These are phyloP conservation scores for Wallacemonas sp. DNA, from an alignment of 208 protist species.

Conservation along the genomic window DNA sequence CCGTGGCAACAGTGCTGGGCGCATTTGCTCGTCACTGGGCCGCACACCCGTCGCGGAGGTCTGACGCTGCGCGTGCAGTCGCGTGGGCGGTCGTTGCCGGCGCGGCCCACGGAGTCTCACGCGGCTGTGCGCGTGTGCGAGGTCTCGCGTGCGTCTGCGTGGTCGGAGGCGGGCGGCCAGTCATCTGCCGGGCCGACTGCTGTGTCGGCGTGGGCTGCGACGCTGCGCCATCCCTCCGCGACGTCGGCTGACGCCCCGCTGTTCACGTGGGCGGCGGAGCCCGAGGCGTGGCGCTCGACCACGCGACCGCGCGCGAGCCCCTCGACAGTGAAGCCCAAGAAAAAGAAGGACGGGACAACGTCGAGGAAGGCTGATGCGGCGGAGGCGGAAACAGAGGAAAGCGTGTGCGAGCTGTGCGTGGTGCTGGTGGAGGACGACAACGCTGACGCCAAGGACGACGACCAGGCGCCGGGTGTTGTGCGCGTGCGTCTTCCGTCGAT, in stretches of 20 bases:
- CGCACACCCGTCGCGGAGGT: too few relatives aligned
- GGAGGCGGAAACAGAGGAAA: neutral
- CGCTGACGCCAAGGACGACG: neutral
- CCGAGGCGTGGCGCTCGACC: neutral
- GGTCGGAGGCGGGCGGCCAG: neutral
- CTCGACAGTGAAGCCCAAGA: too few relatives aligned
- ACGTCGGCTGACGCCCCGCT: neutral
- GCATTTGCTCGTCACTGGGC: slow-evolving; percentile 24
- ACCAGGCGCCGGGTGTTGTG: too few relatives aligned
- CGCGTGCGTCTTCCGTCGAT: neutral
- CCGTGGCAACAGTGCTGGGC: slow-evolving; percentile 39
- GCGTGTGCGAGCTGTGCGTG: neutral
- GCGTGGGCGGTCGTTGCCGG: neutral
- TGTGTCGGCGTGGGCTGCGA: too few relatives aligned
- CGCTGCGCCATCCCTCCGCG: too few relatives aligned
- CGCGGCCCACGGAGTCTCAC: neutral
- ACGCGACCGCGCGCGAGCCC: too few relatives aligned
- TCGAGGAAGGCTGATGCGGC: too few relatives aligned
- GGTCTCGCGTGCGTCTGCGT: neutral
- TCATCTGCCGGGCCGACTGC: too few relatives aligned
- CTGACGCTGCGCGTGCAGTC: slow-evolving; percentile 3
- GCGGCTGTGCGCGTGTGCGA: neutral
- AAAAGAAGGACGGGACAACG: neutral
- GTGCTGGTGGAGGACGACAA: neutral
- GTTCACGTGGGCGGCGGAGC: neutral